A percentile compares a stretch with the other conserved stretches of the same genome.
Evolutionary conservation across 2,329 filamentous ascomycete genomes (phyloP).

Genomic region (Fusarium keratoplasticum): DNA sequence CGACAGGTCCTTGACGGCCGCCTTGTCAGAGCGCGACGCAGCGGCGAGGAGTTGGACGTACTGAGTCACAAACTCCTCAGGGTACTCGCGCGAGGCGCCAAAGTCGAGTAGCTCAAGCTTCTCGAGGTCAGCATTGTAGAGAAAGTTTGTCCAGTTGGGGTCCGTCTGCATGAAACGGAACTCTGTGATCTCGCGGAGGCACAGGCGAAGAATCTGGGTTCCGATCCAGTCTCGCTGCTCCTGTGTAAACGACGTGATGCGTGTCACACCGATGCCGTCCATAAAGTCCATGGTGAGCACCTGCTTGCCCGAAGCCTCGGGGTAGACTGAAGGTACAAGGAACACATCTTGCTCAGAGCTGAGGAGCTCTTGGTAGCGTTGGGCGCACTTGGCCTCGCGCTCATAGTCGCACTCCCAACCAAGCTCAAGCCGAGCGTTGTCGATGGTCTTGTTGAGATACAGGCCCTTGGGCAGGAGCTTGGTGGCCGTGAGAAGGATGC

Average conservation of each 20-base stretch:
- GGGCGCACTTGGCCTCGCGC: conserved; percentile 85
- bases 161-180: conserved; percentile 99
- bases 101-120: conserved; percentile 95
- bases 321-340: conserved; percentile 80
- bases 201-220: conserved; percentile 90
- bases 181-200: conserved; percentile 90
- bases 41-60: conserved; percentile 87
- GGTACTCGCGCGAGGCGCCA: conserved; percentile 89
- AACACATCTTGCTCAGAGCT: conserved; percentile 75
- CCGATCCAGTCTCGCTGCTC: conserved; percentile 95
- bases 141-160: conserved; percentile 99
- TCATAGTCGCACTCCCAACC: conserved; percentile 98
- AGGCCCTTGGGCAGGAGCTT: conserved; percentile 90
- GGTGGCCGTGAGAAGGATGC: conserved; percentile 89
- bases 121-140: conserved; percentile 80
- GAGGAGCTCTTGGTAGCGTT: conserved; percentile 82
- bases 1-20: conserved; percentile 74
- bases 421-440: conserved; percentile 90
- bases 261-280: conserved; percentile 86
- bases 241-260: conserved; percentile 80
- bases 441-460: conserved; percentile 97
- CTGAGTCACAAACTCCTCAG: conserved; percentile 79
- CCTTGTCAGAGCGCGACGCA: conserved; percentile 77
- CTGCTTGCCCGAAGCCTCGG: conserved; percentile 83
- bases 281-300: conserved; percentile 96